These are phyloP conservation scores for Neltuma alba DNA, from an alignment of 306 rosid species.

Conservation along the genomic window DNA sequence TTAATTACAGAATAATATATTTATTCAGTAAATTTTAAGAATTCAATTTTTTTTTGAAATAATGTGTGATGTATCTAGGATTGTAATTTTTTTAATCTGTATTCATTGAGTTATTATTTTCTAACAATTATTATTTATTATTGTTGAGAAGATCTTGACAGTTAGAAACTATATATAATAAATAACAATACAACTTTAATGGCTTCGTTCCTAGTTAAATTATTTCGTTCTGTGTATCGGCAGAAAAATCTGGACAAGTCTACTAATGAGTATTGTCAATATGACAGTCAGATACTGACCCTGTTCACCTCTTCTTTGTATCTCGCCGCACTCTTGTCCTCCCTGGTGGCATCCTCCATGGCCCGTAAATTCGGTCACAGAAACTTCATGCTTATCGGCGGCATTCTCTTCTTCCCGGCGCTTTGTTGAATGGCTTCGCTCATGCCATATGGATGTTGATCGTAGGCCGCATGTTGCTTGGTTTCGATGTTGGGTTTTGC, in stretches of 20 bases:
- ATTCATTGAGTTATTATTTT: too few species aligned
- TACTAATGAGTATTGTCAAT: not conserved
- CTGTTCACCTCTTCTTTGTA: not conserved
- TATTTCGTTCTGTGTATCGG: not conserved
- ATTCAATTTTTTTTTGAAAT: too few species aligned
- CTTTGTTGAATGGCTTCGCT: not conserved
- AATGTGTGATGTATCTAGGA: too few species aligned
- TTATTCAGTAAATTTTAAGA: too few species aligned
- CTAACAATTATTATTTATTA: too few species aligned
- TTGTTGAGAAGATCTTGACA: too few species aligned
- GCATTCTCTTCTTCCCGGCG: not conserved
- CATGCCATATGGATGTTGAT: not conserved
- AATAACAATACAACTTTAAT: not conserved
- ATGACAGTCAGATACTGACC: not conserved
- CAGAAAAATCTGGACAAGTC: not conserved
- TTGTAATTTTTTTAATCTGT: too few species aligned
- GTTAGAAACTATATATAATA: too few species aligned
- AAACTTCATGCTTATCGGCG: not conserved
- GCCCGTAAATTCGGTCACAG: not conserved
- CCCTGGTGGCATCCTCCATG: not conserved
- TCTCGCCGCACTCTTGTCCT: not conserved
- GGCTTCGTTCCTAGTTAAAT: not conserved
- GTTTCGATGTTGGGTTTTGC: not conserved
- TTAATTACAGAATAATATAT: too few species aligned
- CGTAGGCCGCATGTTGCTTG: not conserved